Base-by-base conservation (phyloP, 768 basidiomycete species). In the Suillus spraguei region DNA sequence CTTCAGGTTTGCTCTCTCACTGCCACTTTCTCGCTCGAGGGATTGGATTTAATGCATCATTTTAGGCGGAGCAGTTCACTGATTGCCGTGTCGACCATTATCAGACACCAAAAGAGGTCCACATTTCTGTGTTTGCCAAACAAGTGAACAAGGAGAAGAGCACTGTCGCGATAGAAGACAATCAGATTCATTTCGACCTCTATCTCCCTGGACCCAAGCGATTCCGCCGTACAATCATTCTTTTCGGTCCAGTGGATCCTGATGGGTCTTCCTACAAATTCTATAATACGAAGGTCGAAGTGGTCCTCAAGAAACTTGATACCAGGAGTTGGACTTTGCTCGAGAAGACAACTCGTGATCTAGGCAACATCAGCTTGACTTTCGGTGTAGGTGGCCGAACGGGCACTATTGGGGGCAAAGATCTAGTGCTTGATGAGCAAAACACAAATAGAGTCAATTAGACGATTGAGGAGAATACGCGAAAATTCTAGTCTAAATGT, bases 1-100 rank as follows among this genome's bases (percentile, higher is more conserved):
- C 73, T 72, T 66, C 76, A 71, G 74, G 83, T 81, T 59, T 69
- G 74, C 74, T 60, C 56, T 20, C 53, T 73, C 76, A 62, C 64
- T 69, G 35, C 60, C 36, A 49, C 22, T 6, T 59, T 63, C 54
- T 60, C 49, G 17, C 20, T 22, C 13, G 24, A 28, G 24, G 44
- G 54, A 47, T 28, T 53, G 42, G 63, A 62, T 56, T 63, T 22
- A 60, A 54, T 36, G 14, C 20, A 20, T 58, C 32, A 54, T 54
- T 39, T 28, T 67, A 89, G 85, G 70, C 77, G 20, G 91, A 93
- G 67, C 87, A 96, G 74, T 74, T 85, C 60, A 86, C 90, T 9
- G 81, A 85, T 56, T 97, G 95, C 73, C 88, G 97, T 54, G 85
- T 96, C 62, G 97, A 99, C 79, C 95, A 98, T 77, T 99, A 99